These are phyloP conservation scores for Sugiyamaella novakii DNA, from an alignment of 1,139 yeast species.

Conservation along the genomic window DNA sequence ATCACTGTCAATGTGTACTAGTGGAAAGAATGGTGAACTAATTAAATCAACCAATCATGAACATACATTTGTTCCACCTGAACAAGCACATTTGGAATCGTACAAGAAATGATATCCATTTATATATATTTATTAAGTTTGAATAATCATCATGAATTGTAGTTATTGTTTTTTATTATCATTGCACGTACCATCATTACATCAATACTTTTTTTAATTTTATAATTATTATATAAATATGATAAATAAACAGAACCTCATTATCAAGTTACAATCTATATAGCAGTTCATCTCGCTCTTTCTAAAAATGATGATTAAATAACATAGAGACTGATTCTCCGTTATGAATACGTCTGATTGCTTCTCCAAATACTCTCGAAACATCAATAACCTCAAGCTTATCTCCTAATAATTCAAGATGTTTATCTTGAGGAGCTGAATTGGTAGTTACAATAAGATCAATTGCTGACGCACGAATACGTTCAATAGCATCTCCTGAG, in stretches of 20 bases:
- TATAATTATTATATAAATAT: slow-evolving; percentile 14
- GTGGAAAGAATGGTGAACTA: slow-evolving; percentile 48
- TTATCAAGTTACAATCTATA: too few relatives aligned
- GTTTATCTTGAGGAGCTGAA: slow-evolving; percentile 79
- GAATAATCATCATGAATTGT: slow-evolving; percentile 7
- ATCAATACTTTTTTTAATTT: neutral
- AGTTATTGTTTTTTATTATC: slow-evolving; percentile 2
- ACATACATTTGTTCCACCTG: slow-evolving; percentile 59
- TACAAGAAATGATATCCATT: slow-evolving; percentile 39
- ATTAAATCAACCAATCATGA: slow-evolving; percentile 55
- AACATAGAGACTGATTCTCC: slow-evolving; percentile 95
- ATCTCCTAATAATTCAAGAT: slow-evolving; percentile 53
- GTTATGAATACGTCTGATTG: slow-evolving; percentile 91
- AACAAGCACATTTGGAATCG: slow-evolving; percentile 49
- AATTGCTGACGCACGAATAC: slow-evolving; percentile 68
- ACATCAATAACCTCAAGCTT: slow-evolving; percentile 84
- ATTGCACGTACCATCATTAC: neutral
- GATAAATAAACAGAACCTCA: neutral
- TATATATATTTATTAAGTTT: slow-evolving; percentile 14
- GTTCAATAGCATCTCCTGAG: slow-evolving; percentile 83
- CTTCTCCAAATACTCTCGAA: slow-evolving; percentile 85
- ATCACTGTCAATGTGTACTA: slow-evolving; percentile 51
- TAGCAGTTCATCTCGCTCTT: too few relatives aligned
- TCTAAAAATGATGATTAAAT: slow-evolving; percentile 62
- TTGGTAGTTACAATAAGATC: slow-evolving; percentile 92